Conservation (phyloP, 1,139 yeast species). For the Protomyces inundatus region DNA sequence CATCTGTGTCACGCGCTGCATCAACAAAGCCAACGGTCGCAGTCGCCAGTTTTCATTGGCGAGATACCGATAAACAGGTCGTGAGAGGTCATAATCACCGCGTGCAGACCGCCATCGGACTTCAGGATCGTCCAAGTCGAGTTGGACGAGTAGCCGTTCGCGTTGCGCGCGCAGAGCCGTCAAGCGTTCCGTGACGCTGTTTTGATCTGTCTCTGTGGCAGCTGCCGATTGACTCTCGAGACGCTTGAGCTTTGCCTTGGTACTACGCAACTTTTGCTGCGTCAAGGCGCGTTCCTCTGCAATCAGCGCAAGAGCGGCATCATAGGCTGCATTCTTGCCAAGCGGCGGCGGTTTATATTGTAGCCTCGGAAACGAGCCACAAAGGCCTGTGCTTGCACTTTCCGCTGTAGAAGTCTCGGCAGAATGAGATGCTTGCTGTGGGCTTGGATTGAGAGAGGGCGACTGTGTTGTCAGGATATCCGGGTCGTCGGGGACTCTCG, state of each 20-base stretch:
- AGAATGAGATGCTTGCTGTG: background rate
- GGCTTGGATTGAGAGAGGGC: slow-evolving; percentile 1
- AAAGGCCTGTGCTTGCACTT: background rate
- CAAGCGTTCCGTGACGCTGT: slow-evolving; percentile 5
- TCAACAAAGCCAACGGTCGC: slow-evolving; percentile 60
- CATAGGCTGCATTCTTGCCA: slow-evolving; percentile 31
- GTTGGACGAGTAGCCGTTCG: slow-evolving; percentile 26
- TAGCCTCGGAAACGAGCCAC: slow-evolving; percentile 16
- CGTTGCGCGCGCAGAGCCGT: slow-evolving; percentile 18
- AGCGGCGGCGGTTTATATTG: slow-evolving; percentile 26
- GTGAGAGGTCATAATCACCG: slow-evolving; percentile 53
- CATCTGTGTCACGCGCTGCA: slow-evolving; percentile 86
- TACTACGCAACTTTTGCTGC: slow-evolving; percentile 19
- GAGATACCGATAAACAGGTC: slow-evolving; percentile 72
- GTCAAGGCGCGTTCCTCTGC: slow-evolving; percentile 28
- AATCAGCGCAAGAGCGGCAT: slow-evolving; percentile 30
- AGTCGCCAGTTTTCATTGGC: slow-evolving; percentile 68
- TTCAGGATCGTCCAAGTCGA: slow-evolving; percentile 33
- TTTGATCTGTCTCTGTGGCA: slow-evolving; percentile 2
- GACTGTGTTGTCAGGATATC: slow-evolving; percentile 20
- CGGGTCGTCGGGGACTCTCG: slow-evolving; percentile 17
- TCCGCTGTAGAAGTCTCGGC: background rate
- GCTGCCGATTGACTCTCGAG: background rate
- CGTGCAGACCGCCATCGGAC: slow-evolving; percentile 29
- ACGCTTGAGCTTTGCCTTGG: slow-evolving; percentile 16